phyloP scores from a whole-genome alignment of 2,329 filamentous ascomycete genomes.

The Alternaria ventricosa region DNA sequence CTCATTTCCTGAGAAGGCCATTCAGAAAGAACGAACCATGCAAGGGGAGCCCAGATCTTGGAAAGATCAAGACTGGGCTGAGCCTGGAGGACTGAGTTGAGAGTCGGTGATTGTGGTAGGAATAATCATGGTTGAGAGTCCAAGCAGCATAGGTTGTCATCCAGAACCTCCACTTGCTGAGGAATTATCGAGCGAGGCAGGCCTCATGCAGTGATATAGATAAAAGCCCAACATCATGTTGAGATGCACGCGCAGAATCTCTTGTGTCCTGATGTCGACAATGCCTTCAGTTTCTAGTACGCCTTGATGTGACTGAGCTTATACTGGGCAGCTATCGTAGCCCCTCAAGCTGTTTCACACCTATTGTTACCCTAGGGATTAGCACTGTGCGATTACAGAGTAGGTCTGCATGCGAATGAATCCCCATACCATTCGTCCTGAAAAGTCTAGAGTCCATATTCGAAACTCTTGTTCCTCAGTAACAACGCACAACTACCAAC shows the following conservation, averaged over 20 bases:
- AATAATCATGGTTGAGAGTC: background rate
- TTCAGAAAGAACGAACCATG: background rate
- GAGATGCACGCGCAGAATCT: background rate
- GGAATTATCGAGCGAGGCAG: background rate
- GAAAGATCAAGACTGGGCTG: background rate
- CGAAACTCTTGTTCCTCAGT: background rate
- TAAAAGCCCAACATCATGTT: background rate
- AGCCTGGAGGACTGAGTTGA: background rate
- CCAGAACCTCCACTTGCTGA: background rate
- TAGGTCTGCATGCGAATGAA: background rate
- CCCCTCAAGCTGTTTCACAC: background rate
- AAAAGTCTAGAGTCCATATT: background rate
- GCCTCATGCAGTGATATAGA: background rate
- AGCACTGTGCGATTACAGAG: background rate
- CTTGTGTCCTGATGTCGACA: background rate
- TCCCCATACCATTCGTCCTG: background rate
- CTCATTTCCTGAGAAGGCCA: slow-evolving; percentile 4
- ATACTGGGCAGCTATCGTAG: background rate
- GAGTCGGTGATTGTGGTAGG: background rate
- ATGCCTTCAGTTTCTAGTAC: background rate
- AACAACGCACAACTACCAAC: background rate
- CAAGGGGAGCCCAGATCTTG: background rate
- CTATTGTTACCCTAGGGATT: background rate
- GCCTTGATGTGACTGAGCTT: background rate
- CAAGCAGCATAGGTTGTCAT: background rate